These are phyloP conservation scores for Plantago ovata DNA, from an alignment of 257 asterid species.

Conservation along the genomic window DNA sequence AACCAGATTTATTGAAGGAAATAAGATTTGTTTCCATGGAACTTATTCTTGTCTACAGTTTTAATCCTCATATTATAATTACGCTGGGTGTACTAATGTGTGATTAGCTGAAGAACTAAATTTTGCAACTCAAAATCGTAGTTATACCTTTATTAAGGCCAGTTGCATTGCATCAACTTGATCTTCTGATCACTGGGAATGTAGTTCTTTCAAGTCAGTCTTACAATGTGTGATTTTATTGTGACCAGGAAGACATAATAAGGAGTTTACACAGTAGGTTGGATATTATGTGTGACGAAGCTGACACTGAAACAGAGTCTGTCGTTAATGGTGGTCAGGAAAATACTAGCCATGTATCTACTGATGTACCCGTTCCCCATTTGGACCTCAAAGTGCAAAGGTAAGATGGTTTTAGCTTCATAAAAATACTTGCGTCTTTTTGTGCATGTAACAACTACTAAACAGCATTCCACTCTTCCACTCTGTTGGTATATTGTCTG, in stretches of 20 bases:
- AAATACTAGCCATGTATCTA: conserved; percentile 26
- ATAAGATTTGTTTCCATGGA: no score
- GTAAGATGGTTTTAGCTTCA: conserved; percentile 32
- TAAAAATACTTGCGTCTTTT: conserved; percentile 11
- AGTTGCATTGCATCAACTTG: no score
- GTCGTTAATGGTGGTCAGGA: conserved; percentile 31
- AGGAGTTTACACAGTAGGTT: conserved; percentile 81
- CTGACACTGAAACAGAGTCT: conserved; percentile 51
- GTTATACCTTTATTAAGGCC: no score
- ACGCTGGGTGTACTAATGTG: no score
- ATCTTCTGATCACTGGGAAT: no score
- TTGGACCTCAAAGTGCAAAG: conserved; percentile 50
- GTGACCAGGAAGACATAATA: conserved; percentile 76
- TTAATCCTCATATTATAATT: no score
- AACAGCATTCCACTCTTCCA: no score
- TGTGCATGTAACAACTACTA: conserved; percentile 12
- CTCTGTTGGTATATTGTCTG: no score
- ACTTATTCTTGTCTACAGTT: no score
- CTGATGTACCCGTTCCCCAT: conserved; percentile 41
- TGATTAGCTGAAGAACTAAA: no score
- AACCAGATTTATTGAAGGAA: no score
- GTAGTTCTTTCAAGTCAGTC: not conserved
- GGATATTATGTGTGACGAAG: conserved; percentile 79
- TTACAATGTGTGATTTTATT: conserved; percentile 25
- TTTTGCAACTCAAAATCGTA: no score